These are phyloP conservation scores for Trichocladium antarcticum DNA, from an alignment of 495 filamentous ascomycete species.

Conservation along the genomic window DNA sequence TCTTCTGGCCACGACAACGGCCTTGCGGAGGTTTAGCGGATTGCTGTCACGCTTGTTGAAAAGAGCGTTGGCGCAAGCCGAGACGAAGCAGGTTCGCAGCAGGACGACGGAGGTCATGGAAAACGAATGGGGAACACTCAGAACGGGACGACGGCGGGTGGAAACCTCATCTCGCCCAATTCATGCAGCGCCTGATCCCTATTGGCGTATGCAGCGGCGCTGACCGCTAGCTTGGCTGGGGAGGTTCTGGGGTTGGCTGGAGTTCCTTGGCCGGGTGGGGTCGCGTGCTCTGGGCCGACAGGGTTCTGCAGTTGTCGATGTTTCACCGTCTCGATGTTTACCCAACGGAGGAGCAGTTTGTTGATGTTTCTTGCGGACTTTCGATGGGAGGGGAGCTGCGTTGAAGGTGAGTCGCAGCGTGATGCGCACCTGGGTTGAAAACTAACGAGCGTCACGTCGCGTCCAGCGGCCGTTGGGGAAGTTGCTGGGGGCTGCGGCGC, in stretches of 20 bases:
- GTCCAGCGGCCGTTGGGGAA: background rate
- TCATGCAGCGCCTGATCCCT: slow-evolving; percentile 19
- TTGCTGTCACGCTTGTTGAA: slow-evolving; percentile 24
- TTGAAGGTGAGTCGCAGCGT: background rate
- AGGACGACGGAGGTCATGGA: slow-evolving; percentile 28
- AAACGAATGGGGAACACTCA: slow-evolving; percentile 15
- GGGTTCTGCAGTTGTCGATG: background rate
- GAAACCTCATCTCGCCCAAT: slow-evolving; percentile 28
- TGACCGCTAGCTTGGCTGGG: slow-evolving; percentile 16
- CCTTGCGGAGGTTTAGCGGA: slow-evolving; percentile 25
- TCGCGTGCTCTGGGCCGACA: background rate
- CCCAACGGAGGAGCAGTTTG: too few species aligned
- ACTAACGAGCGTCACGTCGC: background rate
- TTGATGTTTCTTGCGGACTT: too few species aligned
- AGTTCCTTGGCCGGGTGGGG: slow-evolving; percentile 2
- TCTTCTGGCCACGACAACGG: slow-evolving; percentile 26
- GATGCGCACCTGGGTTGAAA: background rate
- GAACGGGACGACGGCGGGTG: slow-evolving; percentile 20
- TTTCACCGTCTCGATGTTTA: slow-evolving; percentile 1
- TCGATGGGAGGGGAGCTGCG: background rate
- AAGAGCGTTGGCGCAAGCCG: slow-evolving; percentile 29
- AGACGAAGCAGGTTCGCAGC: slow-evolving; percentile 25
- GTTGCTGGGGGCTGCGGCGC: background rate
- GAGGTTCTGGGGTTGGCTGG: slow-evolving; percentile 4
- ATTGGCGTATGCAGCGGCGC: slow-evolving; percentile 22